A percentile compares a stretch with the other conserved stretches of the same genome.
Evolutionary conservation across 2,329 filamentous ascomycete species (phyloP).

Genomic region (Ceratocystiopsis sp.): DNA sequence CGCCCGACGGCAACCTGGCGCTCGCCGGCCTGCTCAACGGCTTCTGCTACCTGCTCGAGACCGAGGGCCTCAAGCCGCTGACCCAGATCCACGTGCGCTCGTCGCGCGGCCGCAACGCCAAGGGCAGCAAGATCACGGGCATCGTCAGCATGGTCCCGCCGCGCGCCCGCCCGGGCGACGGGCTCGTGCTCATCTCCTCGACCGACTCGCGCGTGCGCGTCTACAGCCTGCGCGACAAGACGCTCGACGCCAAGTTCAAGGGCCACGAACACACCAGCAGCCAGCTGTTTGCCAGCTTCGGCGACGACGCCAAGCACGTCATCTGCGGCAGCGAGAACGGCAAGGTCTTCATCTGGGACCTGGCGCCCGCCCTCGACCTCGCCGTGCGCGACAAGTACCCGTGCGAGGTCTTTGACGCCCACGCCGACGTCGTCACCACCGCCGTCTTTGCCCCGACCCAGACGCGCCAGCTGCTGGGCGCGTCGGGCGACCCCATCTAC

Average conservation of each 20-base stretch:
- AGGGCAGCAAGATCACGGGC: slow-evolving; percentile 93
- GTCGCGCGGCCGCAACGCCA: slow-evolving; percentile 79
- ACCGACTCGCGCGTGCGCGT: slow-evolving; percentile 87
- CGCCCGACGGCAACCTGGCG: slow-evolving; percentile 74
- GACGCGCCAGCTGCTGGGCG: slow-evolving; percentile 60
- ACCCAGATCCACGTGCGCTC: slow-evolving; percentile 89
- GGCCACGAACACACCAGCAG: slow-evolving; percentile 81
- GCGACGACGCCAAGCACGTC: slow-evolving; percentile 70
- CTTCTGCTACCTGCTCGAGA: slow-evolving; percentile 79
- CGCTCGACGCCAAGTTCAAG: slow-evolving; percentile 74
- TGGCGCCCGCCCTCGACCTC: slow-evolving; percentile 39
- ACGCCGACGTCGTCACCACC: slow-evolving; percentile 76
- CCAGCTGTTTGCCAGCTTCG: slow-evolving; percentile 80
- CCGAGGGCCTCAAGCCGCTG: slow-evolving; percentile 68
- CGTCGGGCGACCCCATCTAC: slow-evolving; percentile 83
- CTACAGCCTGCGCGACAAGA: slow-evolving; percentile 76
- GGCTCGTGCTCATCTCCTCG: slow-evolving; percentile 78
- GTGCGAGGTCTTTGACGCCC: slow-evolving; percentile 79
- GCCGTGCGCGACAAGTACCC: slow-evolving; percentile 64
- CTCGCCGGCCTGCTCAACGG: slow-evolving; percentile 82
- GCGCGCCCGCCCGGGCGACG: slow-evolving; percentile 29
- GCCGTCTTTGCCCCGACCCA: slow-evolving; percentile 68
- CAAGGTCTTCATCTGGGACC: slow-evolving; percentile 79
- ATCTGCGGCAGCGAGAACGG: slow-evolving; percentile 88
- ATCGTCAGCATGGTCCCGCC: slow-evolving; percentile 42